Evolutionary conservation across 1,284 basidiomycete genomes (phyloP), one percentile per base, ranked within the genome.

Genomic region (Boletus smithii): DNA sequence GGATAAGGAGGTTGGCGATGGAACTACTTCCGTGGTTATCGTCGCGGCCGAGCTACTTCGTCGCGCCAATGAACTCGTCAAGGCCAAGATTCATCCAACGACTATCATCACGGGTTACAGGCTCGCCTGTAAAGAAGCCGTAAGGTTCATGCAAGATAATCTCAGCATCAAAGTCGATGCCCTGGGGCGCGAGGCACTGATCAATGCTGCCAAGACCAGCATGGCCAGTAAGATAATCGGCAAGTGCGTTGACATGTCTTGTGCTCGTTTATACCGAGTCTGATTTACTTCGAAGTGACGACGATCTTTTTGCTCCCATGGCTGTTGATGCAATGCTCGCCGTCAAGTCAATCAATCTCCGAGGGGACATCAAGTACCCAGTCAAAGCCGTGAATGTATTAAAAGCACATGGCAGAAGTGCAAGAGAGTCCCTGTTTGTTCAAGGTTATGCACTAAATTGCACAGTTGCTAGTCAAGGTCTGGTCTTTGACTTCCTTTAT

Each of bases 341-440:
- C 3, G 97, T 99, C 54, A 95, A 89, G 75, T 95, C 94, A 5
- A 83, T 93, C 57, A 99, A 99, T 71, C 74, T 85, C 53, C 85
- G 94, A 49, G 97, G 97, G 30, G 97, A 99, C 70, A 88, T 90
- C 66, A 99, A 97, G 72, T 99, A 99, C 72, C 97, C 97, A 8
- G 97, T 99, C 60, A 99, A 99, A 74, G 97, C 97, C 2, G 97
- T 99, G 56, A 99, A 99, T 65, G 84, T 99, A n/a, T 79, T 99
- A 61, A 99, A 99, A 72, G 97, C 97, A 8, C 97, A 99, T 65
- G 97, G 97, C 50, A 88, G 86, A 71, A 95, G 92, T 66, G 93
- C 95, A 20, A 82, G 94, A 55, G 97, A 99, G 69, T 97, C 94
- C 31, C 69, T 98, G 54, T 94, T 91, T 65, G 88, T 99, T 52